These are phyloP conservation scores for Microascus cirrosus DNA, from an alignment of 2,329 filamentous ascomycete genomes.

Conservation along the genomic window DNA sequence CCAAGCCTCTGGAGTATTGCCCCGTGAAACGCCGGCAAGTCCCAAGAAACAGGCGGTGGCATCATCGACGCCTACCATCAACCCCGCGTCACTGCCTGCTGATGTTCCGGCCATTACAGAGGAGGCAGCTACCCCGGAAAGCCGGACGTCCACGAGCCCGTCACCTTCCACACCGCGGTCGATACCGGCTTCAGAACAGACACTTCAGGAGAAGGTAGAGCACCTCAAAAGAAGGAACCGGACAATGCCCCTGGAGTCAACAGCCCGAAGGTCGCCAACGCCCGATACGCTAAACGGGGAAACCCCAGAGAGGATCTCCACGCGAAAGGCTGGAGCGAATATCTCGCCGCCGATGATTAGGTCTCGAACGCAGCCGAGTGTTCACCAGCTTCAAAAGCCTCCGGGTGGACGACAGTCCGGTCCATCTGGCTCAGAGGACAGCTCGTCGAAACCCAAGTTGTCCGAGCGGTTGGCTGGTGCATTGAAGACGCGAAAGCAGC, in stretches of 20 bases:
- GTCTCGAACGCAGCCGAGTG: slow-evolving; percentile 31
- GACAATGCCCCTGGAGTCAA: slow-evolving; percentile 20
- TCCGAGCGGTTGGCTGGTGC: slow-evolving; percentile 59
- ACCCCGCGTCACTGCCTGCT: background rate
- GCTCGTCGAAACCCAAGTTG: slow-evolving; percentile 38
- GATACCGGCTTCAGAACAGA: slow-evolving; percentile 11
- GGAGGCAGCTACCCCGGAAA: slow-evolving; percentile 5
- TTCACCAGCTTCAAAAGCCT: slow-evolving; percentile 13
- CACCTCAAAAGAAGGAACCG: slow-evolving; percentile 26
- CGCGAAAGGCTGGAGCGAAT: slow-evolving; percentile 32
- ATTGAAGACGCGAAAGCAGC: slow-evolving; percentile 44
- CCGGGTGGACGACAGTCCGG: background rate
- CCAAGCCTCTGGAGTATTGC: background rate
- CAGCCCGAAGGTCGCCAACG: slow-evolving; percentile 8
- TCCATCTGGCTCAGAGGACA: background rate
- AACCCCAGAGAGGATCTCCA: slow-evolving; percentile 21
- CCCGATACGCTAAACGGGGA: slow-evolving; percentile 13
- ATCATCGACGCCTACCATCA: background rate
- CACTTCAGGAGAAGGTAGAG: slow-evolving; percentile 34
- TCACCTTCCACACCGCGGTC: slow-evolving; percentile 10
- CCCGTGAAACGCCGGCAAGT: background rate
- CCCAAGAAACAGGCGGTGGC: background rate
- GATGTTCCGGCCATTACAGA: background rate
- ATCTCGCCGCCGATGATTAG: slow-evolving; percentile 42
- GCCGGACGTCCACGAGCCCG: slow-evolving; percentile 12